Percentiles rank a stretch among this genome's conserved stretches.
Evolutionary conservation across 2,329 filamentous ascomycete species (phyloP).

Genomic region (Huntiella decipiens): DNA sequence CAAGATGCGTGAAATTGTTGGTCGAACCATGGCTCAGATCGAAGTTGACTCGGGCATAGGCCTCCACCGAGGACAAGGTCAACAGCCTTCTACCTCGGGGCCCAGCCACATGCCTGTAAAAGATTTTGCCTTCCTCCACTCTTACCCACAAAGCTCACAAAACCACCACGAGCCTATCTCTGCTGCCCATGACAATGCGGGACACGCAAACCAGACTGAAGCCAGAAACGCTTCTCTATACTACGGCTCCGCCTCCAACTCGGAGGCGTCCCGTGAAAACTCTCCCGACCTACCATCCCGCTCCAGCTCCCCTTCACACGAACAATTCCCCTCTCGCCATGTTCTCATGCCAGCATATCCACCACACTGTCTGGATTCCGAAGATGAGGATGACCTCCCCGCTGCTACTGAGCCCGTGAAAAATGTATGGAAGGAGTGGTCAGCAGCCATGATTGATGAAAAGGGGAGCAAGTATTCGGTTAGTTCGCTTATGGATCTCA

Average conservation of each 20-base stretch:
- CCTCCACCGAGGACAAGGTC: not conserved
- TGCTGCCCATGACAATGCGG: not conserved
- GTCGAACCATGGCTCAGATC: slow-evolving; percentile 33
- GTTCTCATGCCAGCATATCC: slow-evolving; percentile 5
- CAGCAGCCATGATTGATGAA: slow-evolving; percentile 4
- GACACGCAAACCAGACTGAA: not conserved
- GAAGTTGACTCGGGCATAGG: slow-evolving; percentile 15
- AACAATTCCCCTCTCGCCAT: slow-evolving; percentile 7
- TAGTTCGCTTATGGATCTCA: not conserved
- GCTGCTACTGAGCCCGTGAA: not conserved
- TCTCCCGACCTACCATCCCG: not conserved
- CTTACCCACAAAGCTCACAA: not conserved
- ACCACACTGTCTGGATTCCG: slow-evolving; percentile 1
- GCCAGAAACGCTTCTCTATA: not conserved
- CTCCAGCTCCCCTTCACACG: not conserved
- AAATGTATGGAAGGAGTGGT: slow-evolving; percentile 8
- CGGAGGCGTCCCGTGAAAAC: not conserved
- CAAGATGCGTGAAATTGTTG: slow-evolving; percentile 29
- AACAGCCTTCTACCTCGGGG: not conserved
- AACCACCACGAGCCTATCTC: not conserved
- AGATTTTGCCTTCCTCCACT: slow-evolving; percentile 4
- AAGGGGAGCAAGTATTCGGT: not conserved
- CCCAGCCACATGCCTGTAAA: not conserved
- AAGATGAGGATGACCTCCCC: not conserved
- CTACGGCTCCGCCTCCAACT: not conserved